Evolutionary conservation across 192 early-diverging fungal genomes (phyloP), one percentile per base, ranked within the genome.

Genomic region (Coemansia sp.): DNA sequence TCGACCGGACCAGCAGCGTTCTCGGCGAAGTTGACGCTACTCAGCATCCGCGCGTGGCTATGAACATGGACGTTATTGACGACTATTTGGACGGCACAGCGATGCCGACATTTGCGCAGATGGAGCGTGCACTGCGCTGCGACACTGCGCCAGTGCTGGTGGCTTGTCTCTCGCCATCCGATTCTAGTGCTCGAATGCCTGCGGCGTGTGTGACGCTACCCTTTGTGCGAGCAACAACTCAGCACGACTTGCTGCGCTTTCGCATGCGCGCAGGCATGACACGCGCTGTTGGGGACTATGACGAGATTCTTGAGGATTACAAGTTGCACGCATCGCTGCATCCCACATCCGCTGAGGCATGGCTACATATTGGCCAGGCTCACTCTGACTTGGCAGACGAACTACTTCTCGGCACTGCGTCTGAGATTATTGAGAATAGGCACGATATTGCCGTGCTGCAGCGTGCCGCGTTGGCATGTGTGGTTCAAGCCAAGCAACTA

Each of bases 251-350:
- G 6, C 56, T 79, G 17, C 52, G 64, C 4, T 67, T 54, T n/a
- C 71, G 76, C 51, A 79, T 79, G 76, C 71, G 67, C 1, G 62
- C 71, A 5, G 76, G 76, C 2, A 54, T 67, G 61, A 9, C 71
- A 34, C 76, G 76, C 23, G 60, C 71, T 2, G 53, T 79, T 1
- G 67, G 67, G 56, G 76, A 79, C 56, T 79, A 79, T 25, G 78
- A 81, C 55, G 55, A 70, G 0, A 73, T 81, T 10, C 55, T 81
- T 6, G 73, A 81, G 21, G 73, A 81, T 56, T 81, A 76, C 60
- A 71, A 71, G 60, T 59, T 76, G 4, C 68, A 76, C 26, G 62
- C 71, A 17, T 70, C 73, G 10, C 58, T 81, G 34, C 48, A 64
- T 21, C 73, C 78, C 0, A 37, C 48, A 2, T 66, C 66, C 5